Evolutionary conservation across 106 monocot genomes (phyloP), one percentile per base, ranked within the genome.

Genomic region (Allium sativum): DNA sequence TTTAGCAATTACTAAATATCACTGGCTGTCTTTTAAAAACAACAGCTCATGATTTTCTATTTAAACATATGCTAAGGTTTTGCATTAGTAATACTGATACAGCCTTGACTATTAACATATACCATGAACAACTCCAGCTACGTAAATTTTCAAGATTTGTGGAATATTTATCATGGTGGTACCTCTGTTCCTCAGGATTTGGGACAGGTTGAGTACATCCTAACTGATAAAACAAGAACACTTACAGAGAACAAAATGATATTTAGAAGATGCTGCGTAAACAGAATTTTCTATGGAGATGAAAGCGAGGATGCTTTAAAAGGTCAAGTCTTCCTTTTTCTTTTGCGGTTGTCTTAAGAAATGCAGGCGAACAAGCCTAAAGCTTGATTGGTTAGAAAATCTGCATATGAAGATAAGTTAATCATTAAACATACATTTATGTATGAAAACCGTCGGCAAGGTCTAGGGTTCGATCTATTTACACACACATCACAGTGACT

Each of bases 161-260:
- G 31, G 31, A 31, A 0, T 31, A 31, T 31, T 31, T 31, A n/a
- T 31, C 31, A 31, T 31, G 31, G 0, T 31, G 31, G 5, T 31
- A 31, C 31, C 31, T n/a, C 31, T 1, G 0, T 31, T 31, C 5
- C 31, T 31, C 31, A 98, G 75, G 96, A 98, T 76, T 63, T 98
- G 74, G 96, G 87, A 61, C 96, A 91, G 78, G 84, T 98, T 70
- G 91, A 98, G 62, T 98, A 88, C 67, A 82, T 98, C 64, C 73
- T 98, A 71, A 98, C 91, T 40, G 96, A 98, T 55, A 98, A 98
- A 81, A 98, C 96, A 44, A 91, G 96, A 41, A 98, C 96, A 10
- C 82, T 98, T 11, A 98, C 96, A 46, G 96, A 98, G 67, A 98
- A 98, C 68, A 84, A 55, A 45, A 98, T 98, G 96, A 69, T 82